Evolutionary conservation across 352 stramenopile species (phyloP).

Genomic region (Pythium rhizo-oryzae): DNA sequence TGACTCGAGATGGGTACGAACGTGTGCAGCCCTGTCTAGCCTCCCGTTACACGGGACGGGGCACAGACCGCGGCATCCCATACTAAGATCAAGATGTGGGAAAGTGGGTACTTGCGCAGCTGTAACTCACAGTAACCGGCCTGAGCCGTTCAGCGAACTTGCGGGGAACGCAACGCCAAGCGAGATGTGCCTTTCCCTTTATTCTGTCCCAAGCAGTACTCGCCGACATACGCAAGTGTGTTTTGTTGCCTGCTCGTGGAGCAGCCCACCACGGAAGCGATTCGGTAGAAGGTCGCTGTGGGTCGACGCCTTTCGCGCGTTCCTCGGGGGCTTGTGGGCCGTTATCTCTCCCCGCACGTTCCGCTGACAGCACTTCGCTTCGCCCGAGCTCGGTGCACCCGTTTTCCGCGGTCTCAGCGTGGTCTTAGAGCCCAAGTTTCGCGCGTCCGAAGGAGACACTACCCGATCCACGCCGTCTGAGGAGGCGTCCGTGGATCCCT

Average conservation of each 20-base stretch:
- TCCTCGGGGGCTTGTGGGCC: background rate
- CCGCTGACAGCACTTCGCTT: background rate
- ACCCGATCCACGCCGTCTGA: too few species aligned
- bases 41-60: conserved; percentile 20
- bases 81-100: conserved; percentile 30
- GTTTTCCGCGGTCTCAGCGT: background rate
- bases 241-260: too few species aligned
- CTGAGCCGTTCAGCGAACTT: conserved; percentile 22
- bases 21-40: background rate
- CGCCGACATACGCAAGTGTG: conserved; percentile 21
- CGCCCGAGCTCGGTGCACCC: background rate
- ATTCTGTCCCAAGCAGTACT: conserved; percentile 28
- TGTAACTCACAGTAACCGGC: conserved; percentile 4
- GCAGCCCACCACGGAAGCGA: background rate
- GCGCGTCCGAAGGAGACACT: background rate
- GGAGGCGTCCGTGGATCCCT: too few species aligned
- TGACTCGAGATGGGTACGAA: too few species aligned
- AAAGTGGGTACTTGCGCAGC: background rate
- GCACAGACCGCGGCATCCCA: conserved; percentile 1
- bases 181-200: conserved; percentile 7
- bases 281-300: conserved; percentile 18
- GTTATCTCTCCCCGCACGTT: background rate
- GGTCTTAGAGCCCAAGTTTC: background rate
- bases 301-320: conserved; percentile 4
- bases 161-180: conserved; percentile 22